Conservation (phyloP, 2,329 filamentous ascomycete species). For the Teratosphaeria nubilosa region DNA sequence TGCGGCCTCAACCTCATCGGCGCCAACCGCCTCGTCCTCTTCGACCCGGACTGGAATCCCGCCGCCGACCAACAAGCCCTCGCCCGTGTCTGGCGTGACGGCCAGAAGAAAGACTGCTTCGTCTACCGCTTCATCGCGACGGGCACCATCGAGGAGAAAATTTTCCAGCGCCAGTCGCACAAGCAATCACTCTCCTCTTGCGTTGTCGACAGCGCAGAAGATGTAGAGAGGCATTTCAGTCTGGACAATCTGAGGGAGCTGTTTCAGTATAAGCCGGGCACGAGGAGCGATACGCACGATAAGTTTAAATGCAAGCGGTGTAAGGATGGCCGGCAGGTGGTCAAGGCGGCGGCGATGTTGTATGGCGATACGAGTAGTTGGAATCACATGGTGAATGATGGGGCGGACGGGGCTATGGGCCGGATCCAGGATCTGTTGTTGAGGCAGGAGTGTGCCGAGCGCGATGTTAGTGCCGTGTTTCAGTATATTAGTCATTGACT, state of each 20-base stretch:
- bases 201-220: slow-evolving; percentile 91
- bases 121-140: slow-evolving; percentile 99
- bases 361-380: slow-evolving; percentile 98
- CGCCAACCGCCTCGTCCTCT: slow-evolving; percentile 86
- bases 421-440: slow-evolving; percentile 85
- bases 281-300: slow-evolving; percentile 88
- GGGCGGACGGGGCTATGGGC: slow-evolving; percentile 50
- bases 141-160: slow-evolving; percentile 97
- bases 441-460: slow-evolving; percentile 69
- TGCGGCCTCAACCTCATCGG: slow-evolving; percentile 95
- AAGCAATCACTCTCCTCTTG: slow-evolving; percentile 95
- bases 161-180: slow-evolving; percentile 96
- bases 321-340: slow-evolving; percentile 65
- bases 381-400: slow-evolving; percentile 67
- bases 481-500: slow-evolving; percentile 98
- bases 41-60: slow-evolving; percentile 93
- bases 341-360: slow-evolving; percentile 89
- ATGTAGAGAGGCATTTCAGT: slow-evolving; percentile 94
- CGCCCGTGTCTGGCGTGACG: slow-evolving; percentile 95
- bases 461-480: slow-evolving; percentile 85
- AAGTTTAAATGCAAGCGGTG: slow-evolving; percentile 98
- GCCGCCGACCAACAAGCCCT: slow-evolving; percentile 95
- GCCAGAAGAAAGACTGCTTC: slow-evolving; percentile 98
- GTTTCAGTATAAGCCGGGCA: slow-evolving; percentile 82
- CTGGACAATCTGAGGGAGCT: slow-evolving; percentile 83